phyloP scores from a whole-genome alignment of 2,329 filamentous ascomycete species.

The Plectosphaerella sp. region DNA sequence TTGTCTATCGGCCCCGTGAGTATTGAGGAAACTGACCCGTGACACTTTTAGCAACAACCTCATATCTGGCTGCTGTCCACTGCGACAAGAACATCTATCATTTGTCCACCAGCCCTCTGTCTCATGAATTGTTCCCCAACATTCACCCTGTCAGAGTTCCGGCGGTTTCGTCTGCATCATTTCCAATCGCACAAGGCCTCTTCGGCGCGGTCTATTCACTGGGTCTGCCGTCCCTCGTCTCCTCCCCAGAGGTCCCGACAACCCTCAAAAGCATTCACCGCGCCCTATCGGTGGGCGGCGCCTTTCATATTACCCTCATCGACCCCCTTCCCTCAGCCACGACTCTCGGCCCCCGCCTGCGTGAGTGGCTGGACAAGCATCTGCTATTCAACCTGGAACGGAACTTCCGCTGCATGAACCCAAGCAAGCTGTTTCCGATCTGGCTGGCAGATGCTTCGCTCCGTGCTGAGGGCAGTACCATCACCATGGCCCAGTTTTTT shows the following conservation, averaged over 20 bases:
- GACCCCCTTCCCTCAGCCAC: conserved; percentile 56
- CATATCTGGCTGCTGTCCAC: conserved; percentile 43
- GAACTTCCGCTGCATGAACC: conserved; percentile 55
- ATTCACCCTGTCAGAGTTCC: conserved; percentile 34
- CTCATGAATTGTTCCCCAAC: conserved; percentile 30
- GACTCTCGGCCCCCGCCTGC: conserved; percentile 48
- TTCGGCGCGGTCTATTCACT: conserved; percentile 50
- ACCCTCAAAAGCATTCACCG: conserved; percentile 54
- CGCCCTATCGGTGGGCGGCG: conserved; percentile 49
- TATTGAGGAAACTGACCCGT: conserved; percentile 3
- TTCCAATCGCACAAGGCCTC: conserved; percentile 32
- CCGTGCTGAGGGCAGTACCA: conserved; percentile 39
- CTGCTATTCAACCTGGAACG: conserved; percentile 55
- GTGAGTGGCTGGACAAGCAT: conserved; percentile 58
- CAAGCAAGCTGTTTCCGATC: conserved; percentile 51
- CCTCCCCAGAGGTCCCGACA: conserved; percentile 50
- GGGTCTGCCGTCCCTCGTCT: conserved; percentile 50
- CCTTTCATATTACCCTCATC: conserved; percentile 56
- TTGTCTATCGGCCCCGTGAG: not conserved
- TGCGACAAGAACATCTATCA: conserved; percentile 37
- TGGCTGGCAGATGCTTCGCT: conserved; percentile 56
- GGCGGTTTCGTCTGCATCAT: conserved; percentile 25
- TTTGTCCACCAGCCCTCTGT: conserved; percentile 37
- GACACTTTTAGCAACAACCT: conserved; percentile 36
- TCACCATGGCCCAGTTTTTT: conserved; percentile 44